phyloP scores from a whole-genome alignment of 2,329 filamentous ascomycete genomes.

The Rutstroemia sp. region DNA sequence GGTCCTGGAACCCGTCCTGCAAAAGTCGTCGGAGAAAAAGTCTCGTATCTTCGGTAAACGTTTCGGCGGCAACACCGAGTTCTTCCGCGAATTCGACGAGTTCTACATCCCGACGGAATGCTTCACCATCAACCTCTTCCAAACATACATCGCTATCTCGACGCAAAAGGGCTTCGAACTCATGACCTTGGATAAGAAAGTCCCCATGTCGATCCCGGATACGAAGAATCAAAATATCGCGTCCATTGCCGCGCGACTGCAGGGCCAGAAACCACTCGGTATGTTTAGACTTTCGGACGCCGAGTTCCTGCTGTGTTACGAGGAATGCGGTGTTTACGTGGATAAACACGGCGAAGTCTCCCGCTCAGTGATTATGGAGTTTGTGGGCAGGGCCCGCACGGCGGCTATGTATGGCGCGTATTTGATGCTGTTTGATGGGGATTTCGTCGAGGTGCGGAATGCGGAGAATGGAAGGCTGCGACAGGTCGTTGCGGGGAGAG shows the following conservation, averaged over 20 bases:
- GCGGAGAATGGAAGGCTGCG: conserved; percentile 89
- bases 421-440: conserved; percentile 85
- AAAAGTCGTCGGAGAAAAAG: conserved; percentile 82
- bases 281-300: conserved; percentile 94
- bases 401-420: conserved; percentile 90
- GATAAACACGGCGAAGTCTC: conserved; percentile 97
- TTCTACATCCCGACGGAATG: conserved; percentile 97
- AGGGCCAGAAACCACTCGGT: conserved; percentile 75
- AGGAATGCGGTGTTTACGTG: conserved; percentile 94
- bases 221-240: conserved; percentile 77
- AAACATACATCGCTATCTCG: conserved; percentile 84
- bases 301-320: conserved; percentile 89
- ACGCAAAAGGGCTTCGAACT: conserved; percentile 93
- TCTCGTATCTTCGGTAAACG: conserved; percentile 52
- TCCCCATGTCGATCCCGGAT: conserved; percentile 88
- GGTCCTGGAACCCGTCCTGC: conserved; percentile 90
- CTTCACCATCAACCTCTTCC: conserved; percentile 92
- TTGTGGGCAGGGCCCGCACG: conserved; percentile 83
- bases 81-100: conserved; percentile 96
- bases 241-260: conserved; percentile 73
- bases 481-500: conserved; percentile 87
- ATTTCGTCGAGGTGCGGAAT: conserved; percentile 95
- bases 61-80: conserved; percentile 73
- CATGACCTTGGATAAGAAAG: conserved; percentile 93
- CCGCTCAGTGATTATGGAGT: conserved; percentile 94